Evolutionary conservation across 345 rosid species (phyloP), one percentile per base, ranked within the genome.

Genomic region (Linum usitatissimum): DNA sequence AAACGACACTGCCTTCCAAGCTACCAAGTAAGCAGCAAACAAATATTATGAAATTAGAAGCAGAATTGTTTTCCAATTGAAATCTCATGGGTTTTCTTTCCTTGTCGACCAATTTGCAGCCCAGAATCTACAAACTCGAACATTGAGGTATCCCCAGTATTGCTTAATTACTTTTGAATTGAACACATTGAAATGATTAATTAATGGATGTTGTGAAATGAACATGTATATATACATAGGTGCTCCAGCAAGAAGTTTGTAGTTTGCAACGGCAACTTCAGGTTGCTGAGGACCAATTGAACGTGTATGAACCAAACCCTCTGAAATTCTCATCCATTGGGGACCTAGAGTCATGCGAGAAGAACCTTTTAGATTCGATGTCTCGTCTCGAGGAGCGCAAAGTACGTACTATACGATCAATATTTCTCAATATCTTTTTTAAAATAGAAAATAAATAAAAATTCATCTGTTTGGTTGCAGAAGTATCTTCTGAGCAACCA

Each of bases 261-360:
- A 67, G n/a, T 38, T 55, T 78, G 42, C 71, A 62, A 19, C 82
- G 72, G 3, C 79, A 75, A 53, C 74, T 78, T 64, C 70, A 70
- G 31, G 54, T 69, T 40, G 75, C 75, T 0, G 79, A 75, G 71
- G 82, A 78, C 14, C 73, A 72, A 36, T 53, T 78, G 42, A 78
- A 76, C 64, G 53, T 75, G 18, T 78, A 66, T 28, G 79, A 78
- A 59, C 77, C 81, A 1, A 74, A 69, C 9, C 75, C 68, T 48
- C 38, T 48, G 14, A 48, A 38, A 36, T 19, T 75, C 18, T 40
- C 66, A 13, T 71, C 78, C 23, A 73, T 69, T 57, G 58, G 61
- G 8, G 81, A 78, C 13, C 74, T 78, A 64, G 78, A 78, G 49
- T 72, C 81, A 2, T 75, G 78, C 28, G 79, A 78, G 73, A 71